phyloP scores from a whole-genome alignment of 768 basidiomycete species.

The Scleroderma citrinum region DNA sequence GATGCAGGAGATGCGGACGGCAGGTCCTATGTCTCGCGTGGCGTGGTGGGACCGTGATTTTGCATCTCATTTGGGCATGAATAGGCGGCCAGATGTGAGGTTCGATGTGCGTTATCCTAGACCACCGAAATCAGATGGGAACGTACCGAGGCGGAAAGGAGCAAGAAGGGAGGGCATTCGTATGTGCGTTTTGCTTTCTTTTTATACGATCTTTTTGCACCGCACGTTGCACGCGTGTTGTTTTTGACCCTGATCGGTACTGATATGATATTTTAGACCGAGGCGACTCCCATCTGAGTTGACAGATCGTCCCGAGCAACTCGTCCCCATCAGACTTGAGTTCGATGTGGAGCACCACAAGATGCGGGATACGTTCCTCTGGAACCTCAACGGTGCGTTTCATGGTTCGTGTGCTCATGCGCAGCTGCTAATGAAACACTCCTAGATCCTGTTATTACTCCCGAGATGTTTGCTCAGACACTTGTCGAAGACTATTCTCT shows the following conservation, averaged over 20 bases:
- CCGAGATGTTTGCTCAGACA: conserved; percentile 84
- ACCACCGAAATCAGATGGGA: conserved; percentile 32
- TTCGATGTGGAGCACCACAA: conserved; percentile 92
- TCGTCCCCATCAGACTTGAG: conserved; percentile 94
- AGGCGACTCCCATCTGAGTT: conserved; percentile 50
- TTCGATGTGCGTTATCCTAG: conserved; percentile 56
- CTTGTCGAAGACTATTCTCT: conserved; percentile 89
- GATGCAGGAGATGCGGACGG: conserved; percentile 42
- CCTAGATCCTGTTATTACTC: conserved; percentile 82
- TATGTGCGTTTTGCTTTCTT: conserved; percentile 51
- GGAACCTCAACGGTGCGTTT: conserved; percentile 88
- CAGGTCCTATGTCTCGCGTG: conserved; percentile 36
- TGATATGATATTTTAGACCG: conserved; percentile 40
- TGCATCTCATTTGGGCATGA: conserved; percentile 28
- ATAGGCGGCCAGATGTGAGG: conserved; percentile 22
- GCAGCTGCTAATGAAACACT: background rate
- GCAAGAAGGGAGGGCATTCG: conserved; percentile 64
- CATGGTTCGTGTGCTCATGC: background rate
- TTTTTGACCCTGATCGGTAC: conserved; percentile 3
- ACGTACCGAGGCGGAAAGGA: conserved; percentile 41
- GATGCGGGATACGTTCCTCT: conserved; percentile 94
- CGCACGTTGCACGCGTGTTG: background rate
- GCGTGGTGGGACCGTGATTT: conserved; percentile 64
- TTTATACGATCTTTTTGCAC: background rate
- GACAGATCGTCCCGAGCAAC: conserved; percentile 63